A percentile compares a stretch with the other conserved stretches of the same genome.
Conservation (phyloP, 2,329 filamentous ascomycete species). For the Sporothrix brunneoviolacea region DNA sequence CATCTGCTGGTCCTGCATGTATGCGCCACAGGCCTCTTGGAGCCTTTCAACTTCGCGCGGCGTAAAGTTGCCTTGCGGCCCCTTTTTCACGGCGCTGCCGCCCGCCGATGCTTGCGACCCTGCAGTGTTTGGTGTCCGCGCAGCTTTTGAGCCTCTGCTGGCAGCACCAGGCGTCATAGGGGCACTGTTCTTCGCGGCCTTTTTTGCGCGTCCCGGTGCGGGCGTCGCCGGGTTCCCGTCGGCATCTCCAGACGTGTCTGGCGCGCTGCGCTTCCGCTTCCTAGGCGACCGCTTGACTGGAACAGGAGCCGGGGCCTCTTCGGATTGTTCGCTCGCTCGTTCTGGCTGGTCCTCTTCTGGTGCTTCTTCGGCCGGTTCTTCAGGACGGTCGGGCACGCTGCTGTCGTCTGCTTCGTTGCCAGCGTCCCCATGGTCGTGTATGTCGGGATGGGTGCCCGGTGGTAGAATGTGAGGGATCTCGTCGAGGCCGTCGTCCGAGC, state of each 20-base stretch:
- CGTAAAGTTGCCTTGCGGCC: slow-evolving; percentile 33
- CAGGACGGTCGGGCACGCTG: background rate
- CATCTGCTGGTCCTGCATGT: slow-evolving; percentile 36
- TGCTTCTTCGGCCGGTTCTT: background rate
- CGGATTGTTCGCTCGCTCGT: background rate
- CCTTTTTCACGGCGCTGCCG: slow-evolving; percentile 3
- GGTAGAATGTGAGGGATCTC: slow-evolving; percentile 10
- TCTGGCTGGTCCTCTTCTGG: no score
- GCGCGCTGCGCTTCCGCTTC: slow-evolving; percentile 4
- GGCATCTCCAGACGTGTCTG: background rate
- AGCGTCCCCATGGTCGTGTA: background rate
- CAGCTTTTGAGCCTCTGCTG: background rate
- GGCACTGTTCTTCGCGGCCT: background rate
- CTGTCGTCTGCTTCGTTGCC: background rate
- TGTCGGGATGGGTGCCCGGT: background rate
- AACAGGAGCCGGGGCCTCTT: background rate
- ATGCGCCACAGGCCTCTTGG: slow-evolving; percentile 36
- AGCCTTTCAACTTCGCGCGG: slow-evolving; percentile 38
- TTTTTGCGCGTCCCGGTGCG: background rate
- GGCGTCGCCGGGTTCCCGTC: slow-evolving; percentile 3
- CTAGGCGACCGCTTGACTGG: background rate
- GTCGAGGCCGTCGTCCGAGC: slow-evolving; percentile 14
- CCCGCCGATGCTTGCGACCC: background rate
- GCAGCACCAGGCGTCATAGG: background rate
- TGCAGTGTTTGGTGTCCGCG: background rate